A percentile compares a stretch with the other conserved stretches of the same genome.
phyloP scores from a whole-genome alignment of 164 flowering plant species.

The Echeveria elegans region DNA sequence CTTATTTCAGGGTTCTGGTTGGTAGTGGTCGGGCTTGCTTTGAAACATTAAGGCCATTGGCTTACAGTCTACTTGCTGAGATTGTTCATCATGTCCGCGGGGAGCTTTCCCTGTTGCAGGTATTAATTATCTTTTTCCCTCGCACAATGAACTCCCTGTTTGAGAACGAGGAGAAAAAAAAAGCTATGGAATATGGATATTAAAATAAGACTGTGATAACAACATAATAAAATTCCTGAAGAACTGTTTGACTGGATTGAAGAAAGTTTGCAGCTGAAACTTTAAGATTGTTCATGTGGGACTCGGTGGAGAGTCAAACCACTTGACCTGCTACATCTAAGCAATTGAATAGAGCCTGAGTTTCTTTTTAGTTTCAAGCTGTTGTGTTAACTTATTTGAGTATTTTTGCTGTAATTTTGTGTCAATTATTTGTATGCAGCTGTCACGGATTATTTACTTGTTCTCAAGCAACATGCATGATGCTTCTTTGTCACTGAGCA shows the following conservation, averaged over 20 bases:
- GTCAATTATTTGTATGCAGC: slow-evolving; percentile 39
- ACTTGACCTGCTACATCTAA: neutral
- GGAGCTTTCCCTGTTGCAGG: slow-evolving; percentile 91
- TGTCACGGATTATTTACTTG: slow-evolving; percentile 90
- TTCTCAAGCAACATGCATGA: slow-evolving; percentile 99
- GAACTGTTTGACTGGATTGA: neutral
- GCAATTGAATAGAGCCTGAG: neutral
- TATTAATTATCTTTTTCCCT: slow-evolving; percentile 11
- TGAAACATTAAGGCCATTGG: slow-evolving; percentile 92
- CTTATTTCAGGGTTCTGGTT: slow-evolving; percentile 64
- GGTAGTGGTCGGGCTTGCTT: slow-evolving; percentile 94
- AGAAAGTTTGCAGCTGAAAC: neutral
- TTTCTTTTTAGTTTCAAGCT: neutral
- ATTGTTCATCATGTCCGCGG: slow-evolving; percentile 93
- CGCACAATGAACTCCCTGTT: neutral
- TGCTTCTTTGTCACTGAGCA: slow-evolving; percentile 84
- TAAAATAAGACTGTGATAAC: neutral
- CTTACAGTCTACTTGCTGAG: slow-evolving; percentile 94
- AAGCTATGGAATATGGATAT: neutral
- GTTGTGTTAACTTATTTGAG: neutral
- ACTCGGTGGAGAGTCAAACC: neutral
- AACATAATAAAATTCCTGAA: neutral
- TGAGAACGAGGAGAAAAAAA: too few species aligned
- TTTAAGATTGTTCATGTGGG: neutral
- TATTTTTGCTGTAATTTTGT: neutral